Evolutionary conservation across 768 basidiomycete genomes (phyloP).

Genomic region (Russula earlei): DNA sequence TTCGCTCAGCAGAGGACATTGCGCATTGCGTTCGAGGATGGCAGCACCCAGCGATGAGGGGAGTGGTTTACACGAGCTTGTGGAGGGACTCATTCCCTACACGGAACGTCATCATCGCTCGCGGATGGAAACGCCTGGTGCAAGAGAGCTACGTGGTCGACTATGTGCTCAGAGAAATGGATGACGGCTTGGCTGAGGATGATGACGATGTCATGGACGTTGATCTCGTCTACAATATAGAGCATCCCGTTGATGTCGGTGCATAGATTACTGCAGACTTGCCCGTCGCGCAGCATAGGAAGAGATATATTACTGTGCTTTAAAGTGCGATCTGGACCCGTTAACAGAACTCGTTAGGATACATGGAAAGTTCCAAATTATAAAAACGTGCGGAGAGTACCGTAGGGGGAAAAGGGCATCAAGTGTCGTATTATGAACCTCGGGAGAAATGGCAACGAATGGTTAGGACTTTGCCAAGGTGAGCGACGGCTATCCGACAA

Average conservation of each 20-base stretch:
- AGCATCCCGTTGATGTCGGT: neutral
- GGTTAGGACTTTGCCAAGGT: neutral
- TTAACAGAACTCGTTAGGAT: neutral
- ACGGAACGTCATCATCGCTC: constrained; percentile 88
- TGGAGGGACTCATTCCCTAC: constrained; percentile 86
- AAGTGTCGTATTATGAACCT: neutral
- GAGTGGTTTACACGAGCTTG: constrained; percentile 50
- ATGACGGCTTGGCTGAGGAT: constrained; percentile 39
- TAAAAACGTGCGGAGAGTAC: neutral
- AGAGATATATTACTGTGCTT: neutral
- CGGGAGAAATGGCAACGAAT: neutral
- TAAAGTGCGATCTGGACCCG: neutral
- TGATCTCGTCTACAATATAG: constrained; percentile 1
- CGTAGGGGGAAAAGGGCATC: neutral
- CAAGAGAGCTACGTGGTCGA: constrained; percentile 97
- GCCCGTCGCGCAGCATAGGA: neutral
- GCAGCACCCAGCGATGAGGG: constrained; percentile 18
- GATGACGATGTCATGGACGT: constrained; percentile 25
- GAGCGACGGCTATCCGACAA: constrained; percentile 39
- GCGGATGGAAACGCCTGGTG: constrained; percentile 73
- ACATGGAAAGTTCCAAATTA: neutral
- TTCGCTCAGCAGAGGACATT: constrained; percentile 67
- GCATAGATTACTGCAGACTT: neutral
- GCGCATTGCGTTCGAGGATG: constrained; percentile 45
- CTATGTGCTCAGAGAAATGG: constrained; percentile 82